Evolutionary conservation across 345 rosid species (phyloP).

Genomic region (Erucastrum elatum): DNA sequence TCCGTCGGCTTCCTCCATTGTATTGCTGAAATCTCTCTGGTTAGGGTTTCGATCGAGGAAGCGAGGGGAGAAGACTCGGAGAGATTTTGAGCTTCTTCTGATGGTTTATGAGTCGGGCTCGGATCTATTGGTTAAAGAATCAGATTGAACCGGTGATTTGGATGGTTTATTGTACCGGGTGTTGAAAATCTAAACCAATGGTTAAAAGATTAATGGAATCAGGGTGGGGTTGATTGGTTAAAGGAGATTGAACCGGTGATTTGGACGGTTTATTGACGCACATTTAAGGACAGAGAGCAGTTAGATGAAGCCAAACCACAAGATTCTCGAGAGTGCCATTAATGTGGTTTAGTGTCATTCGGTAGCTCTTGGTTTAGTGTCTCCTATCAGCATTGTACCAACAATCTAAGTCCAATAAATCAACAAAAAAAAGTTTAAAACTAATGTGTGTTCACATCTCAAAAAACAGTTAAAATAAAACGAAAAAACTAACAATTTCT

Average conservation of each 20-base stretch:
- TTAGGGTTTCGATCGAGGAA: neutral
- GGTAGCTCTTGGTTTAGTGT: neutral
- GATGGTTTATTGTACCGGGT: neutral
- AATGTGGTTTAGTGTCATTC: neutral
- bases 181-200: neutral
- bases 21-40: neutral
- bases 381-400: neutral
- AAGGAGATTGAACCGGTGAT: neutral
- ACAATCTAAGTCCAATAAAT: neutral
- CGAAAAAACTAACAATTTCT: too few species aligned
- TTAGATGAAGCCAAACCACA: neutral
- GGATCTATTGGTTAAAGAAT: neutral
- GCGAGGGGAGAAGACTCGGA: neutral
- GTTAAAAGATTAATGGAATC: neutral
- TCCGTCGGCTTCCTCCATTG: slow-evolving; percentile 85
- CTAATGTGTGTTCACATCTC: too few species aligned
- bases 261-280: neutral
- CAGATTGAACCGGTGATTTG: neutral
- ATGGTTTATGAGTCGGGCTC: neutral
- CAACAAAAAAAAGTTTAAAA: neutral
- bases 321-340: neutral
- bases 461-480: too few species aligned
- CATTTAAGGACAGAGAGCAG: neutral
- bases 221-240: neutral
- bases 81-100: neutral